Base-by-base conservation (phyloP, 208 protist species). In the Vickermania spadyakhi region DNA sequence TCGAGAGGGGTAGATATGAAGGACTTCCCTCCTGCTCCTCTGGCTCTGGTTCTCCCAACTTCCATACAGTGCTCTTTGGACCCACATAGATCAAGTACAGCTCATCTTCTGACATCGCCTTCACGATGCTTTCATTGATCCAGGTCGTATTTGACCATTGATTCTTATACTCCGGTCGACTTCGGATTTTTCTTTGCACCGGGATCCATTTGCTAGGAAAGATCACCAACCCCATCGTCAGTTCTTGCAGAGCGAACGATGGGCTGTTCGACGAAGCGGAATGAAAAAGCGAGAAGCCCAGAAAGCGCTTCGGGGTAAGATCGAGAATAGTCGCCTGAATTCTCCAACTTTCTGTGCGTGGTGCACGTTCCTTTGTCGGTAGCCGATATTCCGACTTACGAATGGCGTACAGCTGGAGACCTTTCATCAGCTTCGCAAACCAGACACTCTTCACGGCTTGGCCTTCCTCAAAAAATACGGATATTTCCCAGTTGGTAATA, bases 391-490 rank as follows among this genome's bases (percentile, higher is more conserved):
- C 28, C 60, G 58, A 5, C 13, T 41, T 59, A 25, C 62, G 65
- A 41, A 26, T 60, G 23, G 70, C 52, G 13, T 58, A 52, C 0
- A 56, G n/a, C 57, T 11, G 11, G 1, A 92, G 21, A 11, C 71
- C 78, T 4, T 62, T 30, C 26, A 64, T 2, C 21, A 70, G 28
- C 83, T 79, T 89, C 21, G 54, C 55, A 51, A 78, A 80, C 84
- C 84, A 94, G 25, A 73, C 45, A 26, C 54, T 63, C 0, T 78
- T 81, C 23, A 89, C 58, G 7, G 29, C 56, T 0, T 64, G 58
- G 30, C 73, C 62, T 3, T 79, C 68, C 14, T 86, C 77, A n/a
- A 94, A 58, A 52, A 85, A 79, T 27, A 79, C 42, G 18, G 56
- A 76, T 5, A 88, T 28, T 70, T 91, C 78, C 26, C 68, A 72